Base-by-base conservation (phyloP, 1,139 yeast species). In the Yamadazyma blattariae region DNA sequence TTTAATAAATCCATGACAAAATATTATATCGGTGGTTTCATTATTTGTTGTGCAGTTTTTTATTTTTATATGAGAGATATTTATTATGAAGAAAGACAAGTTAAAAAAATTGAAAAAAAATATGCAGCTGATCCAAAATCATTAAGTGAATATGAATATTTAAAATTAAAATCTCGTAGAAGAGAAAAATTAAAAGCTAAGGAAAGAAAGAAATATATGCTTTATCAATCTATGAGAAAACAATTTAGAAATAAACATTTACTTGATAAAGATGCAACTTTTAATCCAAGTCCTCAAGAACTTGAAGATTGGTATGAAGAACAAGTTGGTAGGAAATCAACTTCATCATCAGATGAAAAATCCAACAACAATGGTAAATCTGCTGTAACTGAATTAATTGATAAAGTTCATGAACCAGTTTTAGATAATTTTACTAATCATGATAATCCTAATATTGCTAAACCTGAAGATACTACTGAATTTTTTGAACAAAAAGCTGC, bases 401-500 rank as follows among this genome's bases (percentile, higher is more conserved):
- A 33, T 12, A 25, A 27, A 26, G 40, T 28, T 6, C 27, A 32
- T 8, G 36, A 34, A 21, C 23, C 31, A 14, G 32, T 25, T 16
- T 24, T n/a, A 13, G 40, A 33, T 4, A 29, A 43, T 3, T 22
- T 49, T 13, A 45, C 59, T 19, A 63, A 64, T 39, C 52, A 57
- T 24, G 55, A 56, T 28, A 66, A 71, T 41, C 62, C 70, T 9
- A 40, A 52, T 33, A 76, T 84, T 32, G 72, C 82, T 33, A 80
- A 83, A 3, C 73, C 95, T 1, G 73, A 77, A 50, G 97, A 90
- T 54, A 85, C 97, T 11, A 87, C 96, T 2, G 77, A 71, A 5
- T 85, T 89, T 49, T 92, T 84, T 54, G 94, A 92, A 41, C 59
- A 62, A 3, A 77, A 87, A 47, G 97, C 98, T 0, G 72, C 66